Evolutionary conservation across 2,329 filamentous ascomycete genomes (phyloP).

Genomic region (Sporothrix globosa): DNA sequence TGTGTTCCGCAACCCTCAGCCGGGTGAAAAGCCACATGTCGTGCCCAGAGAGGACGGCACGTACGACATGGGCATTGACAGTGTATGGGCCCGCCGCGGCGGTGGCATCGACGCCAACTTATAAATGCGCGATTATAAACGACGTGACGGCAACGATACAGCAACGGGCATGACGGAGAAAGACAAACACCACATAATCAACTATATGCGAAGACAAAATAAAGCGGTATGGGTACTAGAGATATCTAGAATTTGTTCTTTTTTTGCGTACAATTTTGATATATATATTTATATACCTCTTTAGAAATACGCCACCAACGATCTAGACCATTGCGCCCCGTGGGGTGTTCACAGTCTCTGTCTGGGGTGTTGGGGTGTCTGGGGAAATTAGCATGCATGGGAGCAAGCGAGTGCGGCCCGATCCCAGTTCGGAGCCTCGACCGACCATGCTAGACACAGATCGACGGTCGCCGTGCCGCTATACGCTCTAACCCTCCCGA

Average conservation of each 20-base stretch:
- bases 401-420: constrained; percentile 3
- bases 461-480: neutral
- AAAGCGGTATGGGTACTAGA: too few species aligned
- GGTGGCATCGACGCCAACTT: constrained; percentile 30
- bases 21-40: neutral
- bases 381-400: neutral
- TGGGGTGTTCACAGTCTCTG: neutral
- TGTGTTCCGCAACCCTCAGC: constrained; percentile 31
- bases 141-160: neutral
- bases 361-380: too few species aligned
- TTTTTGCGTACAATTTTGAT: too few species aligned
- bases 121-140: neutral
- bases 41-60: constrained; percentile 25
- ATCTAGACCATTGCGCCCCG: constrained; percentile 29
- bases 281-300: too few species aligned
- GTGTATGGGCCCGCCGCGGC: constrained; percentile 31
- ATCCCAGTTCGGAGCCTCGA: constrained; percentile 9
- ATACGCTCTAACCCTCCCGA: neutral
- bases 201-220: constrained; percentile 21
- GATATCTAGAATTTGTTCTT: too few species aligned
- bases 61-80: constrained; percentile 32
- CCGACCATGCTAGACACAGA: neutral
- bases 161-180: neutral
- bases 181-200: constrained; percentile 15
- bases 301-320: too few species aligned